Evolutionary conservation across 1,139 yeast species (phyloP), one percentile per base, ranked within the genome.

Genomic region (Ashbya aceris): DNA sequence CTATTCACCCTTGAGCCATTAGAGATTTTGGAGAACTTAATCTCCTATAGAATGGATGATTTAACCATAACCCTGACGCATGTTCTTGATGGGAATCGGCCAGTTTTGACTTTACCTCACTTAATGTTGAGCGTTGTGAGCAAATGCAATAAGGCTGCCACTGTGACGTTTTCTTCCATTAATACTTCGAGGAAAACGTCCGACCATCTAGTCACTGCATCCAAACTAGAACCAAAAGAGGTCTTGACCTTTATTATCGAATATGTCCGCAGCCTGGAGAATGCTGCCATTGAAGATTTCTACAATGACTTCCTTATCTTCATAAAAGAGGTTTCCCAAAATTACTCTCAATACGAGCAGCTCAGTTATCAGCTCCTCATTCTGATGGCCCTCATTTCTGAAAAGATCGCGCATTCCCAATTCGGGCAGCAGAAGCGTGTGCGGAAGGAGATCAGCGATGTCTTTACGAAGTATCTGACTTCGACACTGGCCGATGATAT

Each of bases 21-120:
- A 40, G 95, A 86, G 53, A 78, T 83, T 0, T 63, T 87, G 44
- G 93, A 83, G 54, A 70, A 77, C 5, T 62, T 86, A 47, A 70
- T 84, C 17, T 66, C 63, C 30, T 55, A 51, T 10, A 56, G 44
- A 10, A 49, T 46, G 26, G 48, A 46, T 33, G 51, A 49, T 14
- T 42, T 43, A 36, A 47, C 50, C 5, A 37, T 57, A 17, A 50
- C 55, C 2, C 39, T 61, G 7, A 47, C 57, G 8, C 87, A 83
- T 59, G 79, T 84, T 8, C 66, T 91, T 39, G 96, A 89, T 62
- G 93, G 94, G 0, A 83, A 95, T 2, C 75, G 85, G 48, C 83
- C 95, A 0, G 85, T 80, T 45, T 55, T 77, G 4, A 83, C 95
- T 0, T 66, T 87, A 14, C 93, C 95, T 0, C 71, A 74, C 49